phyloP scores from a whole-genome alignment of 2,329 filamentous ascomycete species.

The Fusarium aywerte region DNA sequence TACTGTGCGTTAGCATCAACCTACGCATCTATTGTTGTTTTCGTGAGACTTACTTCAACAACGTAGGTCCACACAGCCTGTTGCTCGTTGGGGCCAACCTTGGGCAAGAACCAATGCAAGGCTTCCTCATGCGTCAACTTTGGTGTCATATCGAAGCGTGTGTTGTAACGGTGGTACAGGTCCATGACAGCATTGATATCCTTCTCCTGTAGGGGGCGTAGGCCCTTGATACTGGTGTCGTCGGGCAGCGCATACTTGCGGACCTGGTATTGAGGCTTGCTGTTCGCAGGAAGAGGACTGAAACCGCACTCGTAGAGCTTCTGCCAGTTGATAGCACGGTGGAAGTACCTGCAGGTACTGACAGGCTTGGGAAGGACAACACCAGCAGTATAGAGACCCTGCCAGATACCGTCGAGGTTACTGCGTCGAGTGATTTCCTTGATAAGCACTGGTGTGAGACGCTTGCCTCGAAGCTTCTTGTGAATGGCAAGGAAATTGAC shows the following conservation, averaged over 20 bases:
- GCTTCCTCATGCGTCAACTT: slow-evolving; percentile 84
- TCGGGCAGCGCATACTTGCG: slow-evolving; percentile 86
- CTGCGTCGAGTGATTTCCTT: slow-evolving; percentile 96
- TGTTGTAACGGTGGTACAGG: slow-evolving; percentile 80
- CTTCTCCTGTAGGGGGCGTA: slow-evolving; percentile 81
- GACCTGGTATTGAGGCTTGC: slow-evolving; percentile 86
- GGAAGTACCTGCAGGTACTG: slow-evolving; percentile 94
- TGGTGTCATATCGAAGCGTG: slow-evolving; percentile 85
- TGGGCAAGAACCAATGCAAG: slow-evolving; percentile 86
- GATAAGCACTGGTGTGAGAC: slow-evolving; percentile 92
- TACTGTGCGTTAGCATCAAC: not conserved
- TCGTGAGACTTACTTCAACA: slow-evolving; percentile 70
- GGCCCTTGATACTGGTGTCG: slow-evolving; percentile 75
- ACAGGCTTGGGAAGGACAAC: slow-evolving; percentile 91
- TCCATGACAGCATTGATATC: slow-evolving; percentile 81
- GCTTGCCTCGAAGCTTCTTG: slow-evolving; percentile 95
- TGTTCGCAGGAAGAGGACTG: slow-evolving; percentile 84
- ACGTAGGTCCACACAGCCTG: slow-evolving; percentile 96
- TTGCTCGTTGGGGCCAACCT: slow-evolving; percentile 67
- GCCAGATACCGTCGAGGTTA: slow-evolving; percentile 87
- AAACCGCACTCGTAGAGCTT: slow-evolving; percentile 97
- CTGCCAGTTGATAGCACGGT: slow-evolving; percentile 92
- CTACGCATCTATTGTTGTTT: too few relatives aligned
- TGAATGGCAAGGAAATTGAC: slow-evolving; percentile 99
- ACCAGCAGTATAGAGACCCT: slow-evolving; percentile 95